These are phyloP conservation scores for Neonothopanus nambi DNA, from an alignment of 1,284 basidiomycete species.

Conservation along the genomic window DNA sequence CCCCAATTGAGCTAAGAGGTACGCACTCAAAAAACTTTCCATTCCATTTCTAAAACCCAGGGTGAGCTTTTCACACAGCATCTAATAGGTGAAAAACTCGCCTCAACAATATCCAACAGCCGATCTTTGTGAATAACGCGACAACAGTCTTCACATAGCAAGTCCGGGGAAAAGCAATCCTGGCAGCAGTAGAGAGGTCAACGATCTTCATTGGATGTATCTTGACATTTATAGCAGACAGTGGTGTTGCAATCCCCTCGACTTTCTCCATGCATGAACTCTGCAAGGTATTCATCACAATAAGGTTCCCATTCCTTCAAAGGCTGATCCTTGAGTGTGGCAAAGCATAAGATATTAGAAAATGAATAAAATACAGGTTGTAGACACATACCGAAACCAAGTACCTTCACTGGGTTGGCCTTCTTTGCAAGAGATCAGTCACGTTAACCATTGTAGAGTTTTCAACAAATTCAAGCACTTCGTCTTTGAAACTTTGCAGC, in stretches of 20 bases:
- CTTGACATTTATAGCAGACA: slow-evolving; percentile 2
- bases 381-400: no score
- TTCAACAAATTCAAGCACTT: no score
- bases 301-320: no score
- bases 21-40: slow-evolving; percentile 10
- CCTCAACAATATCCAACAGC: slow-evolving; percentile 22
- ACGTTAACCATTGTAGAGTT: no score
- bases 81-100: slow-evolving; percentile 12
- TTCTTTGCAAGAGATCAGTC: no score
- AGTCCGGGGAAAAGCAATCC: slow-evolving; percentile 12
- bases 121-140: slow-evolving; percentile 9
- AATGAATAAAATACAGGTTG: no score
- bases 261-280: slow-evolving; percentile 17
- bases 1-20: slow-evolving; percentile 8
- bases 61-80: background rate
- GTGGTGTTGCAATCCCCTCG: slow-evolving; percentile 3
- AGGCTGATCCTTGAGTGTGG: no score
- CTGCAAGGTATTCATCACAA: slow-evolving; percentile 15
- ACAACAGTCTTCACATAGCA: slow-evolving; percentile 19
- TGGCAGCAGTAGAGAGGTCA: slow-evolving; percentile 12
- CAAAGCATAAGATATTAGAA: no score
- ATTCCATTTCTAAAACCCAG: slow-evolving; percentile 15
- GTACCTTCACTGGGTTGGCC: no score
- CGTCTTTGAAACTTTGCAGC: no score
- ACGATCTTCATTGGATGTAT: no score